These are phyloP conservation scores for Ramularia endophylla DNA, from an alignment of 2,329 filamentous ascomycete species.

Conservation along the genomic window DNA sequence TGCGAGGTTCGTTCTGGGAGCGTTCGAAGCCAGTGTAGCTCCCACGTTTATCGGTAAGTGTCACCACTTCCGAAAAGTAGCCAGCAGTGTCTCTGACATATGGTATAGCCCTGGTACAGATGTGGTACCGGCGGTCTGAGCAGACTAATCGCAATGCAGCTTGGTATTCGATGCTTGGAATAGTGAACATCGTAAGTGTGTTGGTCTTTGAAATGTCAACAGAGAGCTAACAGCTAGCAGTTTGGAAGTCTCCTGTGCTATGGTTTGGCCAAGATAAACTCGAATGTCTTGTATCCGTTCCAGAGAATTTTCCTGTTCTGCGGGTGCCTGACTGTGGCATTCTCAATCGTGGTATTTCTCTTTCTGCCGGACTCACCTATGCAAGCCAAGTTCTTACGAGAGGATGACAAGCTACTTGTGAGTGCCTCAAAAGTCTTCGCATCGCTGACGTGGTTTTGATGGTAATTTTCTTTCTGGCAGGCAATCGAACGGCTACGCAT, in stretches of 20 bases:
- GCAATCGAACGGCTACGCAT: slow-evolving; percentile 49
- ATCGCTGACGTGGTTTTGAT: too few relatives aligned
- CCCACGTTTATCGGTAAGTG: slow-evolving; percentile 21
- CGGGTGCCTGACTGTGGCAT: slow-evolving; percentile 45
- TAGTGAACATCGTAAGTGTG: slow-evolving; percentile 23
- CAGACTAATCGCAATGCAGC: slow-evolving; percentile 26
- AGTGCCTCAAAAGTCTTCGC: too few relatives aligned
- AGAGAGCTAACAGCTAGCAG: slow-evolving; percentile 4
- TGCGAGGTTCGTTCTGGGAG: slow-evolving; percentile 51
- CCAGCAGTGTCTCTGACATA: too few relatives aligned
- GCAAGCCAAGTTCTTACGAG: slow-evolving; percentile 51
- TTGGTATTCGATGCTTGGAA: slow-evolving; percentile 27
- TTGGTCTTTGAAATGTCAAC: too few relatives aligned
- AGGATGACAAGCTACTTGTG: slow-evolving; percentile 49
- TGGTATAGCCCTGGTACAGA: slow-evolving; percentile 17
- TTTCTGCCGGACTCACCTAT: slow-evolving; percentile 61
- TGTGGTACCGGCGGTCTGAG: slow-evolving; percentile 25
- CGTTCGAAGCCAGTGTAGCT: slow-evolving; percentile 45
- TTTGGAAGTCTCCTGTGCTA: slow-evolving; percentile 26
- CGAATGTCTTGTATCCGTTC: slow-evolving; percentile 17
- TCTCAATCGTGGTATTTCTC: slow-evolving; percentile 47
- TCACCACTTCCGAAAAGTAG: too few relatives aligned
- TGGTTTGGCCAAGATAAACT: slow-evolving; percentile 23
- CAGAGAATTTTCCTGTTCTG: slow-evolving; percentile 28
- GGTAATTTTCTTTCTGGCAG: too few relatives aligned